These are phyloP conservation scores for Suillus fuscotomentosus DNA, from an alignment of 768 basidiomycete genomes.

Conservation along the genomic window DNA sequence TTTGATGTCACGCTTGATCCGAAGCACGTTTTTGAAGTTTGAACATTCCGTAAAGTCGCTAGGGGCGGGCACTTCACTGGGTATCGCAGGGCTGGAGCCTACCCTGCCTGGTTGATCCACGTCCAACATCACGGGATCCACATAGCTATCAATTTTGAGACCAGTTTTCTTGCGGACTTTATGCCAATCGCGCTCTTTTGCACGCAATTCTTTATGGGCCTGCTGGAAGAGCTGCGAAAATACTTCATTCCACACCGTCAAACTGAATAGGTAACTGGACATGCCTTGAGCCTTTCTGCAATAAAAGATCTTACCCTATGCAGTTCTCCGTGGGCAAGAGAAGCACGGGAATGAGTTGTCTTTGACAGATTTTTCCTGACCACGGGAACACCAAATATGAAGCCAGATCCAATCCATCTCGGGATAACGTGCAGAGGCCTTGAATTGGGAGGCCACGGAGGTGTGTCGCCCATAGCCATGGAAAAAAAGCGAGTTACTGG, in stretches of 20 bases:
- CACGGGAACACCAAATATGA: constrained; percentile 34
- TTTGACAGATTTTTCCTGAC: constrained; percentile 10
- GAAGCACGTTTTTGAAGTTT: background rate
- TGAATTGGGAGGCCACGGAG: constrained; percentile 25
- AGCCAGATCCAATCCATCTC: constrained; percentile 27
- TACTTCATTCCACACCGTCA: background rate
- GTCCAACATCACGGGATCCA: background rate
- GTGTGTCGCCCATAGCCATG: constrained; percentile 32
- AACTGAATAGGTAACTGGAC: background rate
- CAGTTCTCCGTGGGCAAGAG: constrained; percentile 6
- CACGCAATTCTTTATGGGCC: background rate
- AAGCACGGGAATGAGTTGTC: constrained; percentile 5
- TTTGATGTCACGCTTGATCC: background rate
- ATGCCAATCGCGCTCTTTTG: background rate
- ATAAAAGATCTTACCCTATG: constrained; percentile 8
- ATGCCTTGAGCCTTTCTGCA: background rate
- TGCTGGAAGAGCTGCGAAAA: background rate
- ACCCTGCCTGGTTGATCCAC: background rate
- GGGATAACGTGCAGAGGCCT: constrained; percentile 30
- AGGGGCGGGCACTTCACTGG: background rate
- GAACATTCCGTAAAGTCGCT: background rate
- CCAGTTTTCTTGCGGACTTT: constrained; percentile 1
- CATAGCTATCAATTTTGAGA: background rate
- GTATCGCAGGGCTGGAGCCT: no score
- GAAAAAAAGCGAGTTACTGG: constrained; percentile 32